Percentiles rank a stretch among this genome's conserved stretches.
Conservation (phyloP, 768 basidiomycete species). For the Pleurotus pulmonarius region DNA sequence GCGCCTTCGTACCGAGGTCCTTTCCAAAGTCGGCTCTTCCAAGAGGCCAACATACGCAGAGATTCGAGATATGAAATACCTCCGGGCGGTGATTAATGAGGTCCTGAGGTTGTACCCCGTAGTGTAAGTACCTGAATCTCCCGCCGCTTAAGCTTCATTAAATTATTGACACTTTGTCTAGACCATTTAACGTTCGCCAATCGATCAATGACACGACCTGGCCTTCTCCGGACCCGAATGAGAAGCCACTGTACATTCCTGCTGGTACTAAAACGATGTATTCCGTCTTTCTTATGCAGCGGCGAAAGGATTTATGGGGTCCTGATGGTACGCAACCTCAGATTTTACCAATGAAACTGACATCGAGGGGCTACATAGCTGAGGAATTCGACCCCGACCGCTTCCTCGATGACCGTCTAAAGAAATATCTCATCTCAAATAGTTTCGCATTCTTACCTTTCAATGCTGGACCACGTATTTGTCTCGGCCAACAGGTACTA, state of each 20-base stretch:
- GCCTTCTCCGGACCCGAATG: constrained; percentile 22
- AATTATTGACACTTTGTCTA: constrained; percentile 6
- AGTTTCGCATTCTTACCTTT: constrained; percentile 72
- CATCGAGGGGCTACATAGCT: constrained; percentile 28
- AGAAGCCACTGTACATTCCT: constrained; percentile 35
- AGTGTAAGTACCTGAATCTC: constrained; percentile 30
- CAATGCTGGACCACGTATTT: constrained; percentile 58
- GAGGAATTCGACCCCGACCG: constrained; percentile 69
- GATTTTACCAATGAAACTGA: background rate
- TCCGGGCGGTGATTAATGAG: constrained; percentile 3
- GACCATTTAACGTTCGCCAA: constrained; percentile 31
- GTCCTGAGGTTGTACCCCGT: constrained; percentile 25
- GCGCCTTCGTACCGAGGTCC: constrained; percentile 55
- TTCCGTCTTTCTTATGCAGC: constrained; percentile 30
- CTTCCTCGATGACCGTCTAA: constrained; percentile 61
- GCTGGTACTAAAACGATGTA: constrained; percentile 26
- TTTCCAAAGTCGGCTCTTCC: constrained; percentile 43
- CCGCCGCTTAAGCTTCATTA: background rate
- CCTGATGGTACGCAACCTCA: constrained; percentile 29
- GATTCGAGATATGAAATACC: constrained; percentile 7
- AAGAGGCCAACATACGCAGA: constrained; percentile 42
- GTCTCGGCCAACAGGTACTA: constrained; percentile 54
- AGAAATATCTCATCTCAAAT: constrained; percentile 58
- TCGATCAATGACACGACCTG: constrained; percentile 28
- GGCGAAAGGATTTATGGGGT: constrained; percentile 43